A percentile compares a stretch with the other conserved stretches of the same genome.
phyloP scores from a whole-genome alignment of 306 rosid genomes.

The Psophocarpus tetragonolobus region DNA sequence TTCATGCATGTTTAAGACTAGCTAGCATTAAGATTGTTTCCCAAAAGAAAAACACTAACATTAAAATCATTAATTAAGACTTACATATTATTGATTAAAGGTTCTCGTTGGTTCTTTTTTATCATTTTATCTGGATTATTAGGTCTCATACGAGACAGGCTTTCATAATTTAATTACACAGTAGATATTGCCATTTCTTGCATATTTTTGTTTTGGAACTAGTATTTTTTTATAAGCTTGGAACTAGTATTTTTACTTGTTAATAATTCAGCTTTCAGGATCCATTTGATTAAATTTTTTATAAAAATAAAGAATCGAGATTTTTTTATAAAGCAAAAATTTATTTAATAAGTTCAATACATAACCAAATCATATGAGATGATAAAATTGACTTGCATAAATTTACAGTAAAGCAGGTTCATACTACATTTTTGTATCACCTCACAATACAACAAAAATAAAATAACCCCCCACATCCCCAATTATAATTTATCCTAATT shows the following conservation, averaged over 20 bases:
- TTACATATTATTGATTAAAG: background rate
- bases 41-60: conserved; percentile 23
- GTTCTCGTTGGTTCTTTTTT: background rate
- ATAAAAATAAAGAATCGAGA: too few species aligned
- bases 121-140: background rate
- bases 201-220: background rate
- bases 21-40: background rate
- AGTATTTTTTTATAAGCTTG: too few species aligned
- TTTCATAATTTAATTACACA: background rate
- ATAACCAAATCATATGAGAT: too few species aligned
- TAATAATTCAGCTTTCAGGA: background rate
- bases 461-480: too few species aligned
- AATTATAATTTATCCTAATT: too few species aligned
- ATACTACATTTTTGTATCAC: too few species aligned
- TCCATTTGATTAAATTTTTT: background rate
- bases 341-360: too few species aligned
- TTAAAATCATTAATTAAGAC: background rate
- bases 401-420: too few species aligned
- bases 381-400: too few species aligned
- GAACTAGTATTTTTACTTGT: background rate
- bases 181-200: background rate
- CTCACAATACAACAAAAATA: too few species aligned
- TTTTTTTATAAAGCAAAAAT: too few species aligned
- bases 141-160: background rate
- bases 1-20: background rate